Conservation (phyloP, 208 protist species). For the Trypanosoma cruzi region DNA sequence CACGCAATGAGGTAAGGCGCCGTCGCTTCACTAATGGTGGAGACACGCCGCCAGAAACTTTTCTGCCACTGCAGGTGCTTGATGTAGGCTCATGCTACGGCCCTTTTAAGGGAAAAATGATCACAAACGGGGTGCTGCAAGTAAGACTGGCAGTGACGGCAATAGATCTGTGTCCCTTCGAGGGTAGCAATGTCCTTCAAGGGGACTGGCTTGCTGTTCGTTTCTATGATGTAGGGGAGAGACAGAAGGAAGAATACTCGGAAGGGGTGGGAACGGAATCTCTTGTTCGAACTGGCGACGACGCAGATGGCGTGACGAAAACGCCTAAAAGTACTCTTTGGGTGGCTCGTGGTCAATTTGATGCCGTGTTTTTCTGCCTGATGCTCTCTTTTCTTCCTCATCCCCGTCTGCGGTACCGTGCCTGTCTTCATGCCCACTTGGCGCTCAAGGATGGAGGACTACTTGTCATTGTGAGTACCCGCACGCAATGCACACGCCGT, state of each 20-base stretch:
- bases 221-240: slow-evolving; percentile 37
- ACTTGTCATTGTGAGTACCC: slow-evolving; percentile 83
- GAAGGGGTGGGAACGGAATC: neutral
- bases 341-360: slow-evolving; percentile 42
- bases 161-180: slow-evolving; percentile 68
- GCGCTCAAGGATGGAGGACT: slow-evolving; percentile 71
- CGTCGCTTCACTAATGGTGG: neutral
- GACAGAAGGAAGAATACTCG: neutral
- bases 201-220: slow-evolving; percentile 69
- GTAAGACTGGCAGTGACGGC: slow-evolving; percentile 64
- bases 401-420: slow-evolving; percentile 68
- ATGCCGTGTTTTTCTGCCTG: slow-evolving; percentile 84
- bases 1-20: slow-evolving; percentile 13
- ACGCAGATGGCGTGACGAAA: neutral
- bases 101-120: slow-evolving; percentile 47
- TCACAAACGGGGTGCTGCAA: slow-evolving; percentile 31
- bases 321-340: neutral
- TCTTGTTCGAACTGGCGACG: neutral
- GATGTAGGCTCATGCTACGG: slow-evolving; percentile 90
- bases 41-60: neutral
- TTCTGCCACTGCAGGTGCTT: slow-evolving; percentile 50
- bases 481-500: slow-evolving; percentile 72
- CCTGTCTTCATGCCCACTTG: slow-evolving; percentile 76
- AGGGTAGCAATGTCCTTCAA: slow-evolving; percentile 31
- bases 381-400: slow-evolving; percentile 87